Evolutionary conservation across 1,139 yeast genomes (phyloP).

Genomic region (Diutina rugosa): DNA sequence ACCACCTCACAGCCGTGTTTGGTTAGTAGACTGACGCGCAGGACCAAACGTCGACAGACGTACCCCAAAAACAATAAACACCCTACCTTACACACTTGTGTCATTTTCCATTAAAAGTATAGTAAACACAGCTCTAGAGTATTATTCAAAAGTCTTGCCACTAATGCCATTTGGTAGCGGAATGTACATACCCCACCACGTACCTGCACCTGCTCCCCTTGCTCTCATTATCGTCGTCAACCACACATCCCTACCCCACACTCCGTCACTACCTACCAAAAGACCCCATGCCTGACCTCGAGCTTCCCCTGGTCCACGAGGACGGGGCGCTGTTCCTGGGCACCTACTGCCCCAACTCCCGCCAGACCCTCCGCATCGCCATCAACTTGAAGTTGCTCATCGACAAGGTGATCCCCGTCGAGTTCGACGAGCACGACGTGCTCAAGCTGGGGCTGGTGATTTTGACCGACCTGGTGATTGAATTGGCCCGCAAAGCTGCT

Average conservation of each 20-base stretch:
- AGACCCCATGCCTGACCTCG: background rate
- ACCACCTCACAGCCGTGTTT: too few relatives aligned
- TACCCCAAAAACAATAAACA: too few relatives aligned
- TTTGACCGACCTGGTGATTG: constrained; percentile 43
- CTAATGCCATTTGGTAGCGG: background rate
- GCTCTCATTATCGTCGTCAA: background rate
- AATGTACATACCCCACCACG: background rate
- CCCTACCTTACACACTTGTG: too few relatives aligned
- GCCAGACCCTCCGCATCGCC: constrained; percentile 65
- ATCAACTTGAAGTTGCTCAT: constrained; percentile 60
- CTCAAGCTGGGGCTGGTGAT: constrained; percentile 49
- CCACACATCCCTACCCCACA: background rate
- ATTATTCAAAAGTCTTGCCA: too few relatives aligned
- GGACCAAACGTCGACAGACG: too few relatives aligned
- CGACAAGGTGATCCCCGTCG: constrained; percentile 59
- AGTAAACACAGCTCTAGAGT: too few relatives aligned
- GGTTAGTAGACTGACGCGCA: too few relatives aligned
- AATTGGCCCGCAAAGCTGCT: constrained; percentile 59
- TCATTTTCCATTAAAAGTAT: too few relatives aligned
- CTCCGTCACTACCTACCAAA: background rate
- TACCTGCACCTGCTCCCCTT: background rate
- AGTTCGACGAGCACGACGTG: constrained; percentile 37
- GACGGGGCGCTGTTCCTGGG: background rate
- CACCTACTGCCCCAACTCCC: constrained; percentile 28
- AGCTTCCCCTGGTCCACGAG: background rate